Percentiles rank a stretch among this genome's conserved stretches.
Conservation (phyloP, 495 filamentous ascomycete genomes). For the Talaromyces thailandensis region DNA sequence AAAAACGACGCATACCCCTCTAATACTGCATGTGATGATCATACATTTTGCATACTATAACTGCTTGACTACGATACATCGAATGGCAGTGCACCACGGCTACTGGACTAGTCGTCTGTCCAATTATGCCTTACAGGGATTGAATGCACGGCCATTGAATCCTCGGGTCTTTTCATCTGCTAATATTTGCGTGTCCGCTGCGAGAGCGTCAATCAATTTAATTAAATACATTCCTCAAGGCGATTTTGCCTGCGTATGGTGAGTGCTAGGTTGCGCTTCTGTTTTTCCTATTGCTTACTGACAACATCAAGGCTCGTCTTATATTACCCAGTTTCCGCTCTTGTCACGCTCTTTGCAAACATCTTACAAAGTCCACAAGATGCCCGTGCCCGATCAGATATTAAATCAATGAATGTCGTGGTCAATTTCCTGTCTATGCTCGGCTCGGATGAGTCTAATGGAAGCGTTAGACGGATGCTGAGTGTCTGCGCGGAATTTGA, state of each 20-base stretch:
- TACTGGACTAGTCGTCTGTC: slow-evolving; percentile 96
- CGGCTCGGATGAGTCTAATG: slow-evolving; percentile 65
- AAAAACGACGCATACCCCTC: slow-evolving; percentile 75
- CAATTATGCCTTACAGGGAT: slow-evolving; percentile 87
- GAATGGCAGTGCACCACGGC: slow-evolving; percentile 96
- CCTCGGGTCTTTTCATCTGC: slow-evolving; percentile 93
- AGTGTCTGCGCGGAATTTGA: slow-evolving; percentile 91
- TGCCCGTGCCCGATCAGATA: slow-evolving; percentile 74
- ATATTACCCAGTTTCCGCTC: slow-evolving; percentile 92
- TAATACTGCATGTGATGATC: slow-evolving; percentile 86
- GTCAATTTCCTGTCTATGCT: slow-evolving; percentile 82
- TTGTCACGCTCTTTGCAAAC: slow-evolving; percentile 94
- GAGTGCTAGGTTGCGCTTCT: slow-evolving; percentile 22
- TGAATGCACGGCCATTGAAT: slow-evolving; percentile 85
- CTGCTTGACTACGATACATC: slow-evolving; percentile 92
- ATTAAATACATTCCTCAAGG: slow-evolving; percentile 94
- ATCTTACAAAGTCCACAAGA: slow-evolving; percentile 95
- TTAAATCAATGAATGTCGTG: slow-evolving; percentile 84
- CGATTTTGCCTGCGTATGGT: slow-evolving; percentile 95
- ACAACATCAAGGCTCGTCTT: slow-evolving; percentile 68
- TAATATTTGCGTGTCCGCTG: slow-evolving; percentile 82
- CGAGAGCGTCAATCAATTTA: slow-evolving; percentile 83
- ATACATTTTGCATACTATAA: slow-evolving; percentile 98
- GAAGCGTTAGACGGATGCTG: slow-evolving; percentile 86
- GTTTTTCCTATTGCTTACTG: not conserved